These are phyloP conservation scores for Fusarium sp. DNA, from an alignment of 2,329 filamentous ascomycete species.

Conservation along the genomic window DNA sequence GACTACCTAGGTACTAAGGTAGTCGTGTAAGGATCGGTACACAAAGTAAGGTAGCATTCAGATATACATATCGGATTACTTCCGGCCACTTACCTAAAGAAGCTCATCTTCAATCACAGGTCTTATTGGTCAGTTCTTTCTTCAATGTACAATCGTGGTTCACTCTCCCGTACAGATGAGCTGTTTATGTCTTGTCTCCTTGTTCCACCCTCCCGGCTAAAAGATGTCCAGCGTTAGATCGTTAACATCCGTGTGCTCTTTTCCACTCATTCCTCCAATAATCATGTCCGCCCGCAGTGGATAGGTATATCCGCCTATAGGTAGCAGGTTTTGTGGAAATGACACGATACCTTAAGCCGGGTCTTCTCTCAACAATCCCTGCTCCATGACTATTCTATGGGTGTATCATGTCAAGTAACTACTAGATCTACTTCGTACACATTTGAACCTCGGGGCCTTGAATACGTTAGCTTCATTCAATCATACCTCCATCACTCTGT, in stretches of 20 bases:
- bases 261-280: neutral
- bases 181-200: constrained; percentile 4
- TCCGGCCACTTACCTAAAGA: constrained; percentile 9
- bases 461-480: constrained; percentile 30
- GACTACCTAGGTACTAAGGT: neutral
- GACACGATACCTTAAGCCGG: neutral
- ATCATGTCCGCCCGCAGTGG: no score
- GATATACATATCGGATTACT: constrained; percentile 19
- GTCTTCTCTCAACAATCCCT: constrained; percentile 19
- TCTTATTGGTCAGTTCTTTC: constrained; percentile 7
- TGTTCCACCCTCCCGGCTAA: constrained; percentile 16
- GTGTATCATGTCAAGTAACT: neutral
- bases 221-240: constrained; percentile 4
- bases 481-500: constrained; percentile 5
- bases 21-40: neutral
- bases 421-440: neutral
- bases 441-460: constrained; percentile 30
- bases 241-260: neutral
- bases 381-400: constrained; percentile 5
- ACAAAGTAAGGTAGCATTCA: constrained; percentile 15
- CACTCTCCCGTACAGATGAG: neutral
- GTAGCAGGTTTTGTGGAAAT: neutral
- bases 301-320: no score
- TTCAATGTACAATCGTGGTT: constrained; percentile 17
- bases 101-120: constrained; percentile 1